phyloP scores from a whole-genome alignment of 345 rosid species.

The Ceriops tagal region DNA sequence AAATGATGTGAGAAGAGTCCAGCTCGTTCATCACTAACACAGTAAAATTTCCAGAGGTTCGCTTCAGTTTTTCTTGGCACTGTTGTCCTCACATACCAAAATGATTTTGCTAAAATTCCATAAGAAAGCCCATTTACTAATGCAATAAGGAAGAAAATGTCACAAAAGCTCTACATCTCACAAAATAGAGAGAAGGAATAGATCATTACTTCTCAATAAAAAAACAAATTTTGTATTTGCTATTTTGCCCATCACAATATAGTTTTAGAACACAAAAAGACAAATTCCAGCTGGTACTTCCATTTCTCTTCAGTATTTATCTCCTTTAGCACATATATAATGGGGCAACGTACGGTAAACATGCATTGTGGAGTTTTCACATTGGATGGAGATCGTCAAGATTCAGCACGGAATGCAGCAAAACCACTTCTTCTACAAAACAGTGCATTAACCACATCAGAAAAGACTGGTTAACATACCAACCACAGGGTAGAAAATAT shows the following conservation, averaged over 20 bases:
- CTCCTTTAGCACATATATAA: constrained; percentile 38
- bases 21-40: not conserved
- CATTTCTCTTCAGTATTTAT: constrained; percentile 43
- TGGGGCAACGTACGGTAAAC: constrained; percentile 41
- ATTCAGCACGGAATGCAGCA: constrained; percentile 77
- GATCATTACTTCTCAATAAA: constrained; percentile 31
- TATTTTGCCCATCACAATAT: constrained; percentile 33
- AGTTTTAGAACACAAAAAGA: constrained; percentile 46
- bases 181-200: constrained; percentile 18
- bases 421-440: constrained; percentile 84
- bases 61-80: not conserved
- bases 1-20: not conserved
- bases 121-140: constrained; percentile 26
- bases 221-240: constrained; percentile 36
- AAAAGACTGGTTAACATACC: not conserved
- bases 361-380: constrained; percentile 25
- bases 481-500: not conserved
- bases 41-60: no score
- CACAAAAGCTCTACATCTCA: constrained; percentile 35
- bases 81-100: not conserved
- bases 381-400: constrained; percentile 41
- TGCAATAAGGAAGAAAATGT: constrained; percentile 32
- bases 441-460: constrained; percentile 13
- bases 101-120: constrained; percentile 9
- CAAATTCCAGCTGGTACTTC: constrained; percentile 35